phyloP scores from a whole-genome alignment of 2,329 filamentous ascomycete species.

The Elsinoe australis region DNA sequence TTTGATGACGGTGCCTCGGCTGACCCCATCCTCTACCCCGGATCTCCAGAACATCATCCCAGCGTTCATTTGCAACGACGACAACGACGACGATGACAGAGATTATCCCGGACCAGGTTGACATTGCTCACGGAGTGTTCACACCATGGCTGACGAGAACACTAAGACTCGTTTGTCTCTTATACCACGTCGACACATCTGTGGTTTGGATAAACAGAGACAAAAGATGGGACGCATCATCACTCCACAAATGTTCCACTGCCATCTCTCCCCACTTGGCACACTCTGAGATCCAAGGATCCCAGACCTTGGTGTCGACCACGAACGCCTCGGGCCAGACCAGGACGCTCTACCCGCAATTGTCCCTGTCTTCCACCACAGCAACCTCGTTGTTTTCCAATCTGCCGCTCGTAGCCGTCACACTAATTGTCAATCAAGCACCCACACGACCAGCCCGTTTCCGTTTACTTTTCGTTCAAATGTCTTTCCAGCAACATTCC shows the following conservation, averaged over 20 bases:
- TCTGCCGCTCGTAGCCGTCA: slow-evolving; percentile 16
- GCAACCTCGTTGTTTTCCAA: background rate
- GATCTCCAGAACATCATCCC: slow-evolving; percentile 10
- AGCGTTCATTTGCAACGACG: background rate
- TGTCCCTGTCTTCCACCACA: background rate
- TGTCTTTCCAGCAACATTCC: slow-evolving; percentile 5
- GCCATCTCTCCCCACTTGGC: background rate
- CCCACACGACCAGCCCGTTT: slow-evolving; percentile 16
- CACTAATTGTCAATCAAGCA: slow-evolving; percentile 5
- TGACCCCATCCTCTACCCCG: slow-evolving; percentile 8
- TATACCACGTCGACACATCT: no score
- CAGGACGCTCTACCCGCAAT: background rate
- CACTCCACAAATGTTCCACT: slow-evolving; percentile 7
- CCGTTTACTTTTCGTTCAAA: slow-evolving; percentile 16
- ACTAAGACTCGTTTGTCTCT: no score
- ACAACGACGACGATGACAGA: no score
- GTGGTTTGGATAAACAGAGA: no score
- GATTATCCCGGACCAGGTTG: no score
- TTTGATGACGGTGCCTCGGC: slow-evolving; percentile 3
- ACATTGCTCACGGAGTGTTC: no score
- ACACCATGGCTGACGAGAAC: background rate
- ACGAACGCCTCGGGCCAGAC: slow-evolving; percentile 11
- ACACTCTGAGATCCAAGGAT: slow-evolving; percentile 6
- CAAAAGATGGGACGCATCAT: background rate
- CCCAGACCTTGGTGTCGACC: background rate